Evolutionary conservation across 345 rosid genomes (phyloP).

Genomic region (Camelina neglecta): DNA sequence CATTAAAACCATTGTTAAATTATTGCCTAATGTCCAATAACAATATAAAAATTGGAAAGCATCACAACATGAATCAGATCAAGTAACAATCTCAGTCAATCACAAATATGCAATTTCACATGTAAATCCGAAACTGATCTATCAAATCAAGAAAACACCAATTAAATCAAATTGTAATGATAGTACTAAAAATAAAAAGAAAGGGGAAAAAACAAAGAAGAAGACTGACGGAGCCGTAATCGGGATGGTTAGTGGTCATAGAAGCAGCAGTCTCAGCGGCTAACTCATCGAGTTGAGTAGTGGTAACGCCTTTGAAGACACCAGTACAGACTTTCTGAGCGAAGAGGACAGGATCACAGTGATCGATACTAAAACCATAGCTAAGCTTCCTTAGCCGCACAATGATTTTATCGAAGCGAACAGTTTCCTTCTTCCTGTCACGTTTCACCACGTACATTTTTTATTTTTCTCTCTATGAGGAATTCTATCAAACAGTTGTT

Average conservation of each 20-base stretch:
- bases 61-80: background rate
- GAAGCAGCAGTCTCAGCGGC: slow-evolving; percentile 87
- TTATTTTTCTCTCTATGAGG: too few species aligned
- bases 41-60: too few species aligned
- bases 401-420: slow-evolving; percentile 90
- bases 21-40: background rate
- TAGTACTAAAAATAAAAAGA: background rate
- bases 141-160: too few species aligned
- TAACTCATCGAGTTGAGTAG: too few species aligned
- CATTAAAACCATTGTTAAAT: background rate
- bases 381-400: slow-evolving; percentile 91
- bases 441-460: slow-evolving; percentile 90
- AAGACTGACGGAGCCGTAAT: slow-evolving; percentile 80
- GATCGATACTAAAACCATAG: slow-evolving; percentile 84
- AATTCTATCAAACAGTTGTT: too few species aligned
- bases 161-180: background rate
- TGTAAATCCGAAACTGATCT: too few species aligned
- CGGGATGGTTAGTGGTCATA: slow-evolving; percentile 91
- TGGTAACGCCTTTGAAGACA: too few species aligned
- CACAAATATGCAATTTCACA: too few species aligned
- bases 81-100: too few species aligned
- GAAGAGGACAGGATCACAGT: slow-evolving; percentile 89
- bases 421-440: slow-evolving; percentile 79
- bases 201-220: too few species aligned
- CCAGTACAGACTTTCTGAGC: too few species aligned